Evolutionary conservation across 176 grass and related monocot species (phyloP).

Genomic region (Typha latifolia): DNA sequence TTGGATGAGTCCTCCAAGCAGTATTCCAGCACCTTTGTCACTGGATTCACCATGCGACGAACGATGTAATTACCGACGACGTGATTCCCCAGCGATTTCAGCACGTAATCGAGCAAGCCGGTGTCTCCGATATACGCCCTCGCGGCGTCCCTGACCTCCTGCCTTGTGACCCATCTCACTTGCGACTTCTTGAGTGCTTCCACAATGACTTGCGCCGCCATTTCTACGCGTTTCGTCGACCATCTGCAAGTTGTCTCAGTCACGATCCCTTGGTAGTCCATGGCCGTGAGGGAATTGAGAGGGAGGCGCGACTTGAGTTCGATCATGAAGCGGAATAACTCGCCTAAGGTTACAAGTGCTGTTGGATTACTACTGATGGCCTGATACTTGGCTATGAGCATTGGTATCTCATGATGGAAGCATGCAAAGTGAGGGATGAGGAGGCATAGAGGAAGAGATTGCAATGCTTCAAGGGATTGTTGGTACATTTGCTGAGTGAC

Average conservation of each 20-base stretch:
- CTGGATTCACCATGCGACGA: constrained; percentile 77
- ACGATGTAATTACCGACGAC: constrained; percentile 76
- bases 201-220: constrained; percentile 75
- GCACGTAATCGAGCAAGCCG: constrained; percentile 76
- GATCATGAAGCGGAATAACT: constrained; percentile 87
- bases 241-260: constrained; percentile 66
- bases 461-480: constrained; percentile 59
- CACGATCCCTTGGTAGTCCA: constrained; percentile 70
- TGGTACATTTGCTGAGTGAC: constrained; percentile 46
- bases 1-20: constrained; percentile 82
- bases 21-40: constrained; percentile 91
- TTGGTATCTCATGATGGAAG: constrained; percentile 45
- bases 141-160: constrained; percentile 82
- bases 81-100: constrained; percentile 92
- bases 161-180: constrained; percentile 71
- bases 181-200: constrained; percentile 66
- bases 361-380: constrained; percentile 41
- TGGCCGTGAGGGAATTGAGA: constrained; percentile 28
- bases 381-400: constrained; percentile 71
- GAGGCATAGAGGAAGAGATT: constrained; percentile 50
- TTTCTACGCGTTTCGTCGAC: constrained; percentile 73
- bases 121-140: constrained; percentile 82
- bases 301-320: constrained; percentile 57
- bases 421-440: constrained; percentile 37
- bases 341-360: constrained; percentile 42